A percentile compares a stretch with the other conserved stretches of the same genome.
Evolutionary conservation across 2,329 filamentous ascomycete genomes (phyloP).

Genomic region (Tolypocladium album): DNA sequence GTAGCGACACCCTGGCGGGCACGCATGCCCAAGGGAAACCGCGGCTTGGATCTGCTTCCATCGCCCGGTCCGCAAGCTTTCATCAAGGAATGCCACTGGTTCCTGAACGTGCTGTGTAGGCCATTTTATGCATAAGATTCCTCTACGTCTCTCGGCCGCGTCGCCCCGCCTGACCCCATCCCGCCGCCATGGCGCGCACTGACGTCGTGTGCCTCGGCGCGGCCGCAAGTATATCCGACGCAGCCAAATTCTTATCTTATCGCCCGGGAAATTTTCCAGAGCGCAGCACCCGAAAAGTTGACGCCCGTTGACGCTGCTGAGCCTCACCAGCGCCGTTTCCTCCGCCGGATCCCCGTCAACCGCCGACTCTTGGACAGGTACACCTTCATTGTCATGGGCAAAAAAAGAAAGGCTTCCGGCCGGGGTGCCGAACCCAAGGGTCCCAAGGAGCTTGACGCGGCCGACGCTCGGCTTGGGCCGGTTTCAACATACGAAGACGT

Average conservation of each 20-base stretch:
- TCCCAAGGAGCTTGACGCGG: constrained; percentile 42
- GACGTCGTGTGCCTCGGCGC: not conserved
- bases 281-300: not conserved
- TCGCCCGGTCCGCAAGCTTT: not conserved
- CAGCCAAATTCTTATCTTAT: constrained; percentile 10
- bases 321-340: not conserved
- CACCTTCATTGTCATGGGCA: constrained; percentile 35
- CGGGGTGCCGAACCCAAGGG: constrained; percentile 32
- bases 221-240: not conserved
- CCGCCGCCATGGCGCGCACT: not conserved
- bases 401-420: constrained; percentile 60
- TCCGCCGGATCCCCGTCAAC: not conserved
- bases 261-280: constrained; percentile 8
- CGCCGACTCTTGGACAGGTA: not conserved
- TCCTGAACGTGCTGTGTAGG: not conserved
- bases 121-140: not conserved
- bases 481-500: constrained; percentile 68
- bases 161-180: not conserved
- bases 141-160: not conserved
- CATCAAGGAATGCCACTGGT: not conserved
- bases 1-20: no score
- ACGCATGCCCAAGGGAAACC: not conserved
- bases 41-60: not conserved
- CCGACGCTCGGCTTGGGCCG: constrained; percentile 50
- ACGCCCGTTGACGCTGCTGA: not conserved